Conservation (phyloP, 306 rosid genomes). For the Acacia confusa region DNA sequence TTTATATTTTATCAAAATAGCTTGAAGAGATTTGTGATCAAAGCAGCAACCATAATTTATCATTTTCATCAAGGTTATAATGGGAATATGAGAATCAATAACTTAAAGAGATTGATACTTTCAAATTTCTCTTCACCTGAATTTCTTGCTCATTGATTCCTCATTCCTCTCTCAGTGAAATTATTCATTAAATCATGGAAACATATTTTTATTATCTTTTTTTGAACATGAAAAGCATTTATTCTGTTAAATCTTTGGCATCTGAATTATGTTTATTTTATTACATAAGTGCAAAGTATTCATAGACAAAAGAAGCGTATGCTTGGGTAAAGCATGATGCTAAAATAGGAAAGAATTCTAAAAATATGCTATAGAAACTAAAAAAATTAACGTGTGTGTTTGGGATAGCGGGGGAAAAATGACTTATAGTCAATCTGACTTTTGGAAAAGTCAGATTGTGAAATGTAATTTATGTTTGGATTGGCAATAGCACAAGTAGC, state of each 20-base stretch:
- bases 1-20: neutral
- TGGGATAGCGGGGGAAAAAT: too few relatives aligned
- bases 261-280: neutral
- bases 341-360: neutral
- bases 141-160: neutral
- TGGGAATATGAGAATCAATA: neutral
- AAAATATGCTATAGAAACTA: neutral
- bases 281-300: neutral
- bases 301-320: neutral
- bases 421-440: too few relatives aligned
- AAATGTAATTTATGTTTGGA: too few relatives aligned
- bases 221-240: neutral
- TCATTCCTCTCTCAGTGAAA: constrained; percentile 8
- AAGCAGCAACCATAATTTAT: neutral
- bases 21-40: neutral
- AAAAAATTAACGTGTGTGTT: too few relatives aligned
- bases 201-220: neutral
- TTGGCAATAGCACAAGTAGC: too few relatives aligned
- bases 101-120: neutral
- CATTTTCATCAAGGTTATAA: neutral
- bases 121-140: neutral
- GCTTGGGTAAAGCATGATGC: neutral
- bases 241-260: neutral
- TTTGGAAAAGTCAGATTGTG: too few relatives aligned
- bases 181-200: neutral